These are phyloP conservation scores for Suhomyces tanzawaensis DNA, from an alignment of 805 yeast genomes.

Conservation along the genomic window DNA sequence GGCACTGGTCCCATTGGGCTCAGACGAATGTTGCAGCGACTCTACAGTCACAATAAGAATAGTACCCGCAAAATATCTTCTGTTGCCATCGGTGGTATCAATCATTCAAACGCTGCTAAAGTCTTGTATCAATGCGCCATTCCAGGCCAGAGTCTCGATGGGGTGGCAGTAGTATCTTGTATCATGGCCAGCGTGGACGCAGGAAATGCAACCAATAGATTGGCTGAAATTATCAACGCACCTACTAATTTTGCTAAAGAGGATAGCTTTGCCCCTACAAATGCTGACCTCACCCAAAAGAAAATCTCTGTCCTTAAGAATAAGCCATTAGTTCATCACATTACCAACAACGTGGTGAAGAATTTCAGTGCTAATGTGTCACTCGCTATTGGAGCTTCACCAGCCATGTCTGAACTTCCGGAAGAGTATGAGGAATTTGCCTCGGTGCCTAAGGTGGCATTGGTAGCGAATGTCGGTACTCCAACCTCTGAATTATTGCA, in stretches of 20 bases:
- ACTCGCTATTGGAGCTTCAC: conserved; percentile 80
- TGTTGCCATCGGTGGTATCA: conserved; percentile 83
- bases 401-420: conserved; percentile 78
- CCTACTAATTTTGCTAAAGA: conserved; percentile 5
- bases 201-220: conserved; percentile 44
- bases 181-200: conserved; percentile 67
- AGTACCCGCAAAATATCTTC: conserved; percentile 43
- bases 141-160: conserved; percentile 56
- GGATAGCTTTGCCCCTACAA: not conserved
- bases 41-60: conserved; percentile 28
- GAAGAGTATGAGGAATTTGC: conserved; percentile 71
- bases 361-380: conserved; percentile 86
- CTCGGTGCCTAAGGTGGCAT: conserved; percentile 47
- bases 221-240: conserved; percentile 29
- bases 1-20: conserved; percentile 66
- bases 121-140: conserved; percentile 51
- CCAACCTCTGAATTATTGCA: conserved; percentile 45
- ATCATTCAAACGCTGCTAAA: conserved; percentile 56
- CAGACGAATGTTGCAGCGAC: conserved; percentile 47
- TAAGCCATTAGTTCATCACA: conserved; percentile 77
- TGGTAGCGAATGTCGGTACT: conserved; percentile 77
- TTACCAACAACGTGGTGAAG: conserved; percentile 86
- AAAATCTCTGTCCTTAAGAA: conserved; percentile 14
- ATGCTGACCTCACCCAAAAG: not conserved
- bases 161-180: conserved; percentile 88